These are phyloP conservation scores for Chlamydomonas incerta DNA, from an alignment of 139 green algal species.

Conservation along the genomic window DNA sequence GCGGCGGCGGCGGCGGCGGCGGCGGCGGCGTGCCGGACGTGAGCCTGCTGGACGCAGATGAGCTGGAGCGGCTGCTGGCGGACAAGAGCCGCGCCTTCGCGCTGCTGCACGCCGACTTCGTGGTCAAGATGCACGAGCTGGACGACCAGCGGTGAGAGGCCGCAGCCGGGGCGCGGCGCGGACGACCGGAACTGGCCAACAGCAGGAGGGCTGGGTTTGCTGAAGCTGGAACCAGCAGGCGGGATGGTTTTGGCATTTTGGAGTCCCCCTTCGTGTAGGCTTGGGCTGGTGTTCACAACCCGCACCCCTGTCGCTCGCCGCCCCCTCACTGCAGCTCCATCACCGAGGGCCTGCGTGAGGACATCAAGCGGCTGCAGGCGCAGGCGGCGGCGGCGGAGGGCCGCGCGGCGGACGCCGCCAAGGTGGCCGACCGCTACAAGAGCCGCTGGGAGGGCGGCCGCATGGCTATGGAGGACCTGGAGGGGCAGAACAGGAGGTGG, in stretches of 20 bases:
- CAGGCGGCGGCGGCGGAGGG: slow-evolving; percentile 1
- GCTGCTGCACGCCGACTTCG: slow-evolving; percentile 47
- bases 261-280: too few relatives aligned
- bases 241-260: too few relatives aligned
- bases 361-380: background rate
- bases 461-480: slow-evolving; percentile 43
- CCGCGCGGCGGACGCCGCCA: background rate
- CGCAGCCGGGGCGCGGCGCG: background rate
- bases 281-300: too few relatives aligned
- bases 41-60: slow-evolving; percentile 5
- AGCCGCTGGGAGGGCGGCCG: slow-evolving; percentile 33
- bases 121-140: slow-evolving; percentile 59
- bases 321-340: background rate
- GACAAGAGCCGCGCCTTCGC: slow-evolving; percentile 50
- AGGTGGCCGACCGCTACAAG: slow-evolving; percentile 12
- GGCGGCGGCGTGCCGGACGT: background rate
- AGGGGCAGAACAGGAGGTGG: slow-evolving; percentile 30
- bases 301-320: background rate
- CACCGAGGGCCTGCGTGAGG: background rate
- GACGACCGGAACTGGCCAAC: too few relatives aligned
- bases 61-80: slow-evolving; percentile 40
- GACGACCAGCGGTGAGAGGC: slow-evolving; percentile 41
- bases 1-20: background rate
- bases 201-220: background rate
- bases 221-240: background rate